Base-by-base conservation (phyloP, 2,329 filamentous ascomycete species). In the Trichoderma atrobrunneum region DNA sequence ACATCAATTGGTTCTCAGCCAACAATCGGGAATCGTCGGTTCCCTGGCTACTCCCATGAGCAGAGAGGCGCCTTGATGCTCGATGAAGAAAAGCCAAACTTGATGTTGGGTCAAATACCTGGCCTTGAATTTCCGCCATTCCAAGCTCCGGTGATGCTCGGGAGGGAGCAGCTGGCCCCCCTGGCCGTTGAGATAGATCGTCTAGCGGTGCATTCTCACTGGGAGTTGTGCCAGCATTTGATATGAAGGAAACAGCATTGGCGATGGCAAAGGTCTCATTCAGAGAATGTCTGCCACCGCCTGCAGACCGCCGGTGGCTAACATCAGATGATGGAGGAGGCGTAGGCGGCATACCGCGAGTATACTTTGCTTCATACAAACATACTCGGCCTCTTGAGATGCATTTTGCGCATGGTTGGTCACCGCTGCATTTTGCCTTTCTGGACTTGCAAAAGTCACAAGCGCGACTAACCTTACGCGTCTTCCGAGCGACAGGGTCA, bases 41-140 rank as follows among this genome's bases (percentile, higher is more conserved):
- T 5, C 79, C 54, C 5, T 71, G 69, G 36, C 71, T 74, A 30
- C 71, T 76, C 2, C 82, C 83, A 71, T 86, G 82, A 62, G 84
- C 83, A 7, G 85, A 83, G 11, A 88, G 79, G 3, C 85, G 82
- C 39, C 83, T 83, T 84, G 85, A 87, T 3, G 86, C 86, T 3
- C 86, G 82, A 65, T 87, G 86, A 1, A 88, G 80, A 72, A 88
- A 88, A 0, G 86, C 86, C 5, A 87, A 78, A 0, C 85, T 84
- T 2, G 86, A 88, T 0, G 86, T 84, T 6, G 85, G 83, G 14
- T 87, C 86, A 18, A 87, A 82, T 68, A 86, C 86, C 59, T 88
- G 85, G 1, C 85, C 86, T 70, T 86, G 84, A 3, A 87, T 84
- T 72, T 87, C 86, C 1, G 85, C 83, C 24, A 82, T 81, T 6